Base-by-base conservation (phyloP, 1,139 yeast species). In the Geotrichum macrosporum region DNA sequence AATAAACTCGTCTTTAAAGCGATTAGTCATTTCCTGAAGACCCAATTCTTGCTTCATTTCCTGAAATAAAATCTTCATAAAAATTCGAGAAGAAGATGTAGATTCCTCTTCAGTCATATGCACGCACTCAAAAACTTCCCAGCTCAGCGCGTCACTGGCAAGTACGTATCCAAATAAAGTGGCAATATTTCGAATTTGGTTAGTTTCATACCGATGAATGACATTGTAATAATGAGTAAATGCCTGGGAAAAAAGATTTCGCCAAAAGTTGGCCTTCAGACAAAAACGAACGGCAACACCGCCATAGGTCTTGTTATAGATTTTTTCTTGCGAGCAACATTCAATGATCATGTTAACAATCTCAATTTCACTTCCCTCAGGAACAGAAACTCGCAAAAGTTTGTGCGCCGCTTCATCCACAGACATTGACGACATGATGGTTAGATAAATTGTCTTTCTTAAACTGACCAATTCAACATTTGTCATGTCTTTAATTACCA, bases 331-430 rank as follows among this genome's bases (percentile, higher is more conserved):
- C 0, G 89, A 76, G 63, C 96, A 84, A 53, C 95, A 80, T 61
- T 83, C 85, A 12, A 88, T 72, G 10, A 92, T 69, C 78, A 87
- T 85, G 56, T 85, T 92, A 9, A 78, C 80, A 34, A 86, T 70
- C 54, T 77, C 71, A 18, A 53, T 53, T 50, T 66, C 65, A 35
- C 61, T 61, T 5, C 63, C 64, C 9, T 52, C 55, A 1, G 65
- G 63, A 3, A 62, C 55, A 3, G 54, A 44, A 31, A 67, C 60
- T 58, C 75, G 75, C 36, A 85, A 57, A 10, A 92, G 67, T 62
- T 89, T 89, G 64, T 89, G 97, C 0, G 86, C 88, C 0, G 95
- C 94, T 69, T 92, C 99, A 56, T 87, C 95, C 2, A 92, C 81
- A 1, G 95, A 82, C 80, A 89, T 77, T 48, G 96, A 81, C n/a